Evolutionary conservation across 371 early-diverging fungal genomes (phyloP), one percentile per base, ranked within the genome.

Genomic region (Apophysomyces trapeziformis): DNA sequence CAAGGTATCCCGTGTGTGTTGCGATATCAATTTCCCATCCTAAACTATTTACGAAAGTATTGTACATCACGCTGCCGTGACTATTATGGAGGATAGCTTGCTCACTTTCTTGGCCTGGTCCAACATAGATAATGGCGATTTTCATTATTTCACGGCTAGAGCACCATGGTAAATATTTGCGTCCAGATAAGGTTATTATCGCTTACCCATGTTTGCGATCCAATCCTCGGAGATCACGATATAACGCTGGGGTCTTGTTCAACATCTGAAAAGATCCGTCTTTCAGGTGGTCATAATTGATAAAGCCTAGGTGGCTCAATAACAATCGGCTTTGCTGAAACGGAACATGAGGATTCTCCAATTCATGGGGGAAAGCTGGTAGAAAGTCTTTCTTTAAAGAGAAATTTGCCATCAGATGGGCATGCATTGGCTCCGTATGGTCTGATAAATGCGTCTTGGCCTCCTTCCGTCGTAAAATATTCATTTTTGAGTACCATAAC

Each of bases 91-190:
- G 74, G n/a, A 98, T 94, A 45, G 82, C 81, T 7, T 84, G 79
- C 65, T 96, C 97, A 65, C 90, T 90, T 69, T 95, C 95, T 76
- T 97, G 96, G 1, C 93, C 96, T 14, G 87, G 85, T 0, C 87
- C 94, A n/a, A 98, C 96, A 76, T 97, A 98, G 4, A 97, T 71
- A 1, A 97, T 66, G 0, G 93, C 99, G 44, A 96, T 82, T 65
- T 98, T 97, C 73, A 95, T 88, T 0, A 88, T 89, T 72, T 97
- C 97, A 4, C 93, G 89, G 5, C 88, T 83, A 78, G 7, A 68
- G 38, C 56, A 26, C 43, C 37, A 13, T 14, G 21, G 21, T 57
- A 56, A 41, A 32, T 16, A 56, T 26, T 18, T 16, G n/a, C 9
- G 21, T 5, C 26, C 13, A 45, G 44, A 21, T 8, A 14, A 6